Percentiles rank a stretch among this genome's conserved stretches.
Evolutionary conservation across 306 rosid genomes (phyloP).

Genomic region (Acacia acuminata): DNA sequence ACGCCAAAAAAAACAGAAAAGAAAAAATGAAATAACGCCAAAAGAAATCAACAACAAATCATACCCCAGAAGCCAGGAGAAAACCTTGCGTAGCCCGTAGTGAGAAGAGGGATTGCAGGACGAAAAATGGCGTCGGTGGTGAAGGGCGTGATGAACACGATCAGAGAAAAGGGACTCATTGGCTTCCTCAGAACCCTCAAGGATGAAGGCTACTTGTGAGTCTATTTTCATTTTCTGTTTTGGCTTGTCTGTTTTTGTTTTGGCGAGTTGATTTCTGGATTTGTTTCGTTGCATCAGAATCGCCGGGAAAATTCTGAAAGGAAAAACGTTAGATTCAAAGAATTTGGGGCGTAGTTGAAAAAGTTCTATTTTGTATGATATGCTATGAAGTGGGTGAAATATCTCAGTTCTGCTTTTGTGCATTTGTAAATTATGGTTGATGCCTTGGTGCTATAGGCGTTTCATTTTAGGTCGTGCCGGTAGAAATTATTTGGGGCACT

Average conservation of each 20-base stretch:
- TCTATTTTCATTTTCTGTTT: background rate
- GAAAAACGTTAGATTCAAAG: background rate
- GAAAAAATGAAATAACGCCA: no score
- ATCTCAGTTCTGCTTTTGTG: conserved; percentile 21
- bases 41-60: background rate
- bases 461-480: background rate
- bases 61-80: background rate
- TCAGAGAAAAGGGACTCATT: conserved; percentile 79
- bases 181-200: conserved; percentile 62
- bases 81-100: background rate
- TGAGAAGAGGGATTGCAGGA: background rate
- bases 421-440: background rate
- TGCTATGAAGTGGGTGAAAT: conserved; percentile 6
- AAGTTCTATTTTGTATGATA: background rate
- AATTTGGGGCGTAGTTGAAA: background rate
- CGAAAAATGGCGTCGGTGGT: conserved; percentile 81
- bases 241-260: background rate
- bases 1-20: no score
- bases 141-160: conserved; percentile 57
- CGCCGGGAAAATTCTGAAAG: background rate
- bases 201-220: conserved; percentile 80
- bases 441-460: background rate
- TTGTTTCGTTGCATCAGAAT: background rate
- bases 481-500: conserved; percentile 2
- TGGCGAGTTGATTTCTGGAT: background rate